A percentile compares a stretch with the other conserved stretches of the same genome.
phyloP scores from a whole-genome alignment of 139 green algal genomes.

The Volvox africanus region DNA sequence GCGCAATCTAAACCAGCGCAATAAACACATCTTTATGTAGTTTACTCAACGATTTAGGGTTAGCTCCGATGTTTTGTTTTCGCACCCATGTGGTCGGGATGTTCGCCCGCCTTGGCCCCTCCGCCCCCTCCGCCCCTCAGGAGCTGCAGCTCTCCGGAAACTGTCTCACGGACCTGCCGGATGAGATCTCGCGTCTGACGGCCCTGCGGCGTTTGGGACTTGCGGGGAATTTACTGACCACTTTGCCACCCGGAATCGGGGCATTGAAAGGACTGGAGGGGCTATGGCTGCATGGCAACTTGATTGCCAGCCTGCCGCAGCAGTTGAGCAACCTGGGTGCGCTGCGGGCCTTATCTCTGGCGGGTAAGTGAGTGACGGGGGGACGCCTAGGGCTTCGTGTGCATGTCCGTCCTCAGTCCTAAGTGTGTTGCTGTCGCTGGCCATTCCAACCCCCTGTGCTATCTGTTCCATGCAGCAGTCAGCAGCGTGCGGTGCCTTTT shows the following conservation, averaged over 20 bases:
- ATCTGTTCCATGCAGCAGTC: too few relatives aligned
- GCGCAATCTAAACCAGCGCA: too few relatives aligned
- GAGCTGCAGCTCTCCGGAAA: slow-evolving; percentile 83
- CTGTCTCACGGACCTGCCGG: slow-evolving; percentile 67
- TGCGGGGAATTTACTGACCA: slow-evolving; percentile 73
- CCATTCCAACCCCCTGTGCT: too few relatives aligned
- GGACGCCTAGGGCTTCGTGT: too few relatives aligned
- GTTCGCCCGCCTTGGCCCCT: too few relatives aligned
- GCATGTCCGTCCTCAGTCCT: too few relatives aligned
- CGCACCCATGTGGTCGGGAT: too few relatives aligned
- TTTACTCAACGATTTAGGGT: not conserved
- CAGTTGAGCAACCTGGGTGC: slow-evolving; percentile 41
- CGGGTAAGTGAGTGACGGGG: not conserved
- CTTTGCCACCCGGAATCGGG: slow-evolving; percentile 66
- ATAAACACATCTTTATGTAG: too few relatives aligned
- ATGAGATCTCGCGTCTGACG: slow-evolving; percentile 64
- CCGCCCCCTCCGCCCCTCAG: slow-evolving; percentile 37
- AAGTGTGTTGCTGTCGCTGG: too few relatives aligned
- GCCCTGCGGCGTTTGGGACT: slow-evolving; percentile 70
- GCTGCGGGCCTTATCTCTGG: slow-evolving; percentile 58
- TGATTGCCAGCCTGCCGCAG: slow-evolving; percentile 64
- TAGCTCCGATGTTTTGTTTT: not conserved
- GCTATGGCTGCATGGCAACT: slow-evolving; percentile 80
- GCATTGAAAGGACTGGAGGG: slow-evolving; percentile 64
- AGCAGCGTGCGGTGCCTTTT: too few relatives aligned